Evolutionary conservation across 2,329 filamentous ascomycete genomes (phyloP).

Genomic region (Rugonectria rugulosa): DNA sequence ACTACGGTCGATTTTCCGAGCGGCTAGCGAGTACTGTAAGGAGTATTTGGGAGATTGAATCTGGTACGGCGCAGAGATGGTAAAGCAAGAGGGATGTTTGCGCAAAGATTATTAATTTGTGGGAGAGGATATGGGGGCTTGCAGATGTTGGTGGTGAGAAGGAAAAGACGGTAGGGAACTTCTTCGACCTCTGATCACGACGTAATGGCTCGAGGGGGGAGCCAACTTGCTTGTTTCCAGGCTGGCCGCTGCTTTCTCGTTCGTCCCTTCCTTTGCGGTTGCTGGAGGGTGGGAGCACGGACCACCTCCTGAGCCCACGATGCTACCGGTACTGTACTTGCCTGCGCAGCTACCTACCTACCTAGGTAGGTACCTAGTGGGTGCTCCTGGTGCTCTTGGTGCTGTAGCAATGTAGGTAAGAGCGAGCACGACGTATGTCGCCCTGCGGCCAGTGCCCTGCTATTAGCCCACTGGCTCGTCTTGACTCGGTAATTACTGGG

Average conservation of each 20-base stretch:
- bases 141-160: conserved; percentile 5
- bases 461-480: too few species aligned
- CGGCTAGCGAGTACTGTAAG: background rate
- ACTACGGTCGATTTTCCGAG: background rate
- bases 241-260: conserved; percentile 9
- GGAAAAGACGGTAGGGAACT: conserved; percentile 11
- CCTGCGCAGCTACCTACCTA: background rate
- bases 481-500: too few species aligned
- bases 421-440: too few species aligned
- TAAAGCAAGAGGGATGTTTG: background rate
- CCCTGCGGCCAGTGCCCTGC: too few species aligned
- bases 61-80: background rate
- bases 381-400: too few species aligned
- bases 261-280: conserved; percentile 4
- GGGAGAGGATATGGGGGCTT: conserved; percentile 7
- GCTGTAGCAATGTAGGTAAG: too few species aligned
- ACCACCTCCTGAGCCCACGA: conserved; percentile 5
- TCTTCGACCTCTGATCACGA: conserved; percentile 22
- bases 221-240: conserved; percentile 32
- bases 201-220: conserved; percentile 29
- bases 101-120: conserved; percentile 11
- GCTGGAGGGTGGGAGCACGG: conserved; percentile 24
- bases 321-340: background rate
- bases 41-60: background rate
- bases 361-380: too few species aligned